Conservation (phyloP, 2,329 filamentous ascomycete genomes). For the Coniochaeta sp. region DNA sequence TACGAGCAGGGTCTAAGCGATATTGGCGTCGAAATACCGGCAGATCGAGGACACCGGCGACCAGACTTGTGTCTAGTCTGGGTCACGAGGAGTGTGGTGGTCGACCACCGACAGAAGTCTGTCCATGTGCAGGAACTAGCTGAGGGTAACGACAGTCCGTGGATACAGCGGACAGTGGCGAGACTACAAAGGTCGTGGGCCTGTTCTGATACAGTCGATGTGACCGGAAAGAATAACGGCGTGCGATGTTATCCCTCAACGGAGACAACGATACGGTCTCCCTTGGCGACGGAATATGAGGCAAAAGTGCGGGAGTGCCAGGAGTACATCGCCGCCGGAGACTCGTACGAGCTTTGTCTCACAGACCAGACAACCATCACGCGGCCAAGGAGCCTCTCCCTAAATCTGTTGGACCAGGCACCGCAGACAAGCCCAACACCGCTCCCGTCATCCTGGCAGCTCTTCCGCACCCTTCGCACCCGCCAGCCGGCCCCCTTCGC, state of each 20-base stretch:
- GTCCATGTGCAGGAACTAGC: constrained; percentile 63
- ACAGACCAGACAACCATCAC: constrained; percentile 66
- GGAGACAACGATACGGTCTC: constrained; percentile 23
- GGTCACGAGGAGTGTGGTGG: constrained; percentile 67
- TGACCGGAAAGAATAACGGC: neutral
- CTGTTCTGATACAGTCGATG: neutral
- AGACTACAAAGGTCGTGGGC: constrained; percentile 19
- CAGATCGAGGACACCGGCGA: constrained; percentile 29
- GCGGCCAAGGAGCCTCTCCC: constrained; percentile 21
- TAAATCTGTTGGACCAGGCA: neutral
- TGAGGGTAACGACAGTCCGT: constrained; percentile 22
- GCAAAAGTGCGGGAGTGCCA: constrained; percentile 62
- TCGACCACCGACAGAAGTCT: constrained; percentile 60
- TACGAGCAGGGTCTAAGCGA: constrained; percentile 73
- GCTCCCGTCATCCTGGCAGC: constrained; percentile 48
- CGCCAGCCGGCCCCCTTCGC: constrained; percentile 80
- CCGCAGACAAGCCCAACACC: constrained; percentile 4
- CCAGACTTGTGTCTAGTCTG: constrained; percentile 72
- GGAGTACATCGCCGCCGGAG: constrained; percentile 62
- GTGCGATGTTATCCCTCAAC: constrained; percentile 5
- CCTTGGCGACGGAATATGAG: constrained; percentile 48
- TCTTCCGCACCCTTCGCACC: constrained; percentile 63
- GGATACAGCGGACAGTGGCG: constrained; percentile 34
- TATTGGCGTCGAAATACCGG: constrained; percentile 36
- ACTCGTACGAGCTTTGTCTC: constrained; percentile 81